Conservation (phyloP, 2,329 filamentous ascomycete genomes). For the Neofusicoccum kwambonambiense region DNA sequence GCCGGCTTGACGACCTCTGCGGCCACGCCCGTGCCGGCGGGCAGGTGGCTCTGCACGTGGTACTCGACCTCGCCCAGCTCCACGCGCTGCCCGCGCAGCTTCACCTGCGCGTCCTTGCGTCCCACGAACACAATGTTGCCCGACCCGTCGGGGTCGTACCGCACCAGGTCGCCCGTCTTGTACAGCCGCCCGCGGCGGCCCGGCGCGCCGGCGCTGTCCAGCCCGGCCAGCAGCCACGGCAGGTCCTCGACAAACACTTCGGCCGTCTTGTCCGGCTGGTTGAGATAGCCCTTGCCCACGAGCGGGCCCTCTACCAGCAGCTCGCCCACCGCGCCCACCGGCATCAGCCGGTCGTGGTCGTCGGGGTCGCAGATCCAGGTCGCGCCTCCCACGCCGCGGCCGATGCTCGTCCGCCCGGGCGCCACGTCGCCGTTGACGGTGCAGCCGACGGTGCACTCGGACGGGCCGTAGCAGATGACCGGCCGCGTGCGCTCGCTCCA, state of each 20-base stretch:
- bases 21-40: slow-evolving; percentile 24
- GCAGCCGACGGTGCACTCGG: slow-evolving; percentile 28
- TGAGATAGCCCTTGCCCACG: slow-evolving; percentile 37
- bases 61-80: slow-evolving; percentile 40
- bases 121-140: slow-evolving; percentile 54
- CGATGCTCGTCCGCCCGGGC: slow-evolving; percentile 17
- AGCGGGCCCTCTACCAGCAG: slow-evolving; percentile 60
- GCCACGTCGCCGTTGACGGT: slow-evolving; percentile 19
- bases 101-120: slow-evolving; percentile 52
- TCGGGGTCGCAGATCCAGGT: slow-evolving; percentile 32
- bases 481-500: slow-evolving; percentile 38
- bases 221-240: slow-evolving; percentile 33
- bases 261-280: slow-evolving; percentile 18
- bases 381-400: slow-evolving; percentile 13
- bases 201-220: slow-evolving; percentile 44
- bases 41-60: slow-evolving; percentile 23
- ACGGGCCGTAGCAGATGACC: slow-evolving; percentile 31
- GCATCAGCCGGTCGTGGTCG: slow-evolving; percentile 25
- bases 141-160: slow-evolving; percentile 25
- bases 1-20: slow-evolving; percentile 48
- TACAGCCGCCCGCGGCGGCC: slow-evolving; percentile 27
- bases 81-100: slow-evolving; percentile 37
- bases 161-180: slow-evolving; percentile 15
- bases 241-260: slow-evolving; percentile 35
- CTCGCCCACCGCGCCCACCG: slow-evolving; percentile 47